These are phyloP conservation scores for Ciborinia camelliae DNA, from an alignment of 2,329 filamentous ascomycete genomes.

Conservation along the genomic window DNA sequence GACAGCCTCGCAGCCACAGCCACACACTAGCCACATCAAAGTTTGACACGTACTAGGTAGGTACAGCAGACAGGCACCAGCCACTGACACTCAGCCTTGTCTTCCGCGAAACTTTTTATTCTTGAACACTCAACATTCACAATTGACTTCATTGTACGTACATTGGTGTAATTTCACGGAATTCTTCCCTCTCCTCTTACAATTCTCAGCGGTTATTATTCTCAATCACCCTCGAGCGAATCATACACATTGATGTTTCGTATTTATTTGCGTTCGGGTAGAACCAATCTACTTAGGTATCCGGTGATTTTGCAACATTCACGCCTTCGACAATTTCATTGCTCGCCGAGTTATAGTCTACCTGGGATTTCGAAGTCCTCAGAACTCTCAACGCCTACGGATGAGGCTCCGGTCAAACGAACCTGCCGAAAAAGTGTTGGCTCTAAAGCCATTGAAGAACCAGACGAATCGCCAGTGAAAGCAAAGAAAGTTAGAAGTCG, in stretches of 20 bases:
- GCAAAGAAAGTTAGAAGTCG: background rate
- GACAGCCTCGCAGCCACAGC: background rate
- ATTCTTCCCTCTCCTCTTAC: background rate
- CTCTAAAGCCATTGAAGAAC: background rate
- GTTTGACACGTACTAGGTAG: too few relatives aligned
- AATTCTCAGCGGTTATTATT: background rate
- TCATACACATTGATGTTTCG: constrained; percentile 29
- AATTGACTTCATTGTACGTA: too few relatives aligned
- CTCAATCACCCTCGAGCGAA: background rate
- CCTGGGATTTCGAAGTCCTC: background rate
- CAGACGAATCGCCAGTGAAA: background rate
- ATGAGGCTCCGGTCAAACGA: background rate
- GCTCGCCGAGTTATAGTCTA: background rate
- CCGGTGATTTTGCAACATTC: background rate
- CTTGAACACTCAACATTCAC: background rate
- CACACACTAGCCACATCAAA: background rate
- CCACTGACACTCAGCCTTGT: background rate
- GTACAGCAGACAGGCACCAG: background rate
- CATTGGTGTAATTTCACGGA: background rate
- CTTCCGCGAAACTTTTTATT: too few relatives aligned
- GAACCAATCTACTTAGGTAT: constrained; percentile 19
- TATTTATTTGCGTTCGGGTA: constrained; percentile 17
- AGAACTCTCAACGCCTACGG: background rate
- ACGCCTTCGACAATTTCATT: background rate
- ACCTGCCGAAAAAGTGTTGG: background rate